These are phyloP conservation scores for Symbiodinium natans DNA, from an alignment of 73 alveolate species.

Conservation along the genomic window DNA sequence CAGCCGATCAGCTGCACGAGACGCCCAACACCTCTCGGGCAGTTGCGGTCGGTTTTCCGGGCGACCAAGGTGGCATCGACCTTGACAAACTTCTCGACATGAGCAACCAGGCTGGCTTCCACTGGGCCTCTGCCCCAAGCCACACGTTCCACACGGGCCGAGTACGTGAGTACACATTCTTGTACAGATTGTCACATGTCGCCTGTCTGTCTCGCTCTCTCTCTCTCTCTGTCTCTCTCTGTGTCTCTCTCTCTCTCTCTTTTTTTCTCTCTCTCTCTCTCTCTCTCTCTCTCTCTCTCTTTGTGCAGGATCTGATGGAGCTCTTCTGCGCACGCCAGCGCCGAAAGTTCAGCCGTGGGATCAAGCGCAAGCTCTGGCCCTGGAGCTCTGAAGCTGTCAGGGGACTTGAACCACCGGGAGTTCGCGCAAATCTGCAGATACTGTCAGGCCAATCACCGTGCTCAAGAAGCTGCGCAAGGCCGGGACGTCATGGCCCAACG, in stretches of 20 bases:
- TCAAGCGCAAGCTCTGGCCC: constrained; percentile 93
- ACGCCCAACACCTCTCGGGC: background rate
- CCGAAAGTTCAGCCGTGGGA: constrained; percentile 97
- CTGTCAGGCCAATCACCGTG: constrained; percentile 96
- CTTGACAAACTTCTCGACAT: constrained; percentile 96
- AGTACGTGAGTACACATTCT: no score
- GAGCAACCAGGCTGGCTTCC: constrained; percentile 94
- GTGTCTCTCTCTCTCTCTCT: background rate
- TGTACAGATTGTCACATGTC: no score
- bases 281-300: background rate
- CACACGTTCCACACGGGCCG: no score
- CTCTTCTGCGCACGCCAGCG: constrained; percentile 97
- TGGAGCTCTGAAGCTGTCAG: background rate
- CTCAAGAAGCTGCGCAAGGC: constrained; percentile 97
- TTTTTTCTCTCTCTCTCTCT: background rate
- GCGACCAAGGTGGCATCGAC: constrained; percentile 96
- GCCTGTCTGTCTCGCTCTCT: background rate
- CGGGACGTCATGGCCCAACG: no score
- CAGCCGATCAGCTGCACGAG: no score
- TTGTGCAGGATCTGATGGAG: constrained; percentile 95
- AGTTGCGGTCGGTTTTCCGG: background rate
- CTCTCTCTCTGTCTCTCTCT: no score
- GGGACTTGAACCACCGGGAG: no score
- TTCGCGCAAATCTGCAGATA: no score
- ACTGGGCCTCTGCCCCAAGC: no score